Evolutionary conservation across 805 yeast species (phyloP), one percentile per base, ranked within the genome.

Genomic region (Candida sanyiensis): DNA sequence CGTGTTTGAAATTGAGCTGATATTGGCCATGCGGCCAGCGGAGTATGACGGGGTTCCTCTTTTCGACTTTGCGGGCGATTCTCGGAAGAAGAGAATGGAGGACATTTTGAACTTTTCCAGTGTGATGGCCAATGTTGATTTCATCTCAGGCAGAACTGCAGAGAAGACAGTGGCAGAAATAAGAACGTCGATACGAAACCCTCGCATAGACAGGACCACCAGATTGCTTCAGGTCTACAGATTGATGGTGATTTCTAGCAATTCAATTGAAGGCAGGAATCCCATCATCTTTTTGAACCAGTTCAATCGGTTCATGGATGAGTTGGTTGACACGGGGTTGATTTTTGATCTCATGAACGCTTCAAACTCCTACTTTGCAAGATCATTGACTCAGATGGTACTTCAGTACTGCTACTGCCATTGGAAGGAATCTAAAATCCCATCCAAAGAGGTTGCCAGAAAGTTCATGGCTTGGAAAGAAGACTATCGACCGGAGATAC

Each of bases 371-470:
- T 49, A 57, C 17, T 38, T 57, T 5, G 54, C 63, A 12, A 51
- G 59, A 32, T 46, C 62, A 1, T 34, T 72, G 16, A 33, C 69
- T 10, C 77, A 72, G 23, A 50, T 66, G 50, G 43, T 72, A 3
- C 48, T 72, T 13, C 62, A 59, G 34, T 73, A 70, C 44, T 67
- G 73, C 39, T 67, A 69, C 54, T 55, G 63, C 8, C 73, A 71
- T 42, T 72, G 73, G 74, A 50, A 51, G 17, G 67, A 55, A 40
- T 39, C 44, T 6, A 32, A 35, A 5, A 29, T 31, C 7, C 43
- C 54, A 7, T 51, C 56, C 18, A 24, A 48, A 2, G 18, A 35
- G 1, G 42, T 43, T 8, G 38, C 62, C 7, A 42, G 42, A 6
- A 49, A 46, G 29, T 65, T 65, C 37, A 33, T 45, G 10, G 45